Evolutionary conservation across 139 green algal genomes (phyloP).

Genomic region (Edaphochlamys debaryana): DNA sequence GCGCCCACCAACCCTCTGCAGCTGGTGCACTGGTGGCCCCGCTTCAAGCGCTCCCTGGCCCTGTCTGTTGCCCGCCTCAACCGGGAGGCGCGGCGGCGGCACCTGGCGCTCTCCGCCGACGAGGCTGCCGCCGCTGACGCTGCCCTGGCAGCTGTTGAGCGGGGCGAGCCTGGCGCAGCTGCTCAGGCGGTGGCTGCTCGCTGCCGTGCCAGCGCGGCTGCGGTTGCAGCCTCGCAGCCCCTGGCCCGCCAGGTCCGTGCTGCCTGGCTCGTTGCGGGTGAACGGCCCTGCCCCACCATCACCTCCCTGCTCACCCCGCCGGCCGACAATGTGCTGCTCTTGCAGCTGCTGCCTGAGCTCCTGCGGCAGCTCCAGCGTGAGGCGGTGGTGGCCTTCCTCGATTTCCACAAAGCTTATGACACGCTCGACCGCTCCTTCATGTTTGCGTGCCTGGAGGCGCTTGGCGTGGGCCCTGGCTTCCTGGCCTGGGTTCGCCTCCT

Average conservation of each 20-base stretch:
- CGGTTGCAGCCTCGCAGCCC: too few relatives aligned
- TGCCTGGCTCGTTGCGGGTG: neutral
- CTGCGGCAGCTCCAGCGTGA: too few relatives aligned
- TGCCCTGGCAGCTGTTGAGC: neutral
- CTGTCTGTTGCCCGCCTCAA: too few relatives aligned
- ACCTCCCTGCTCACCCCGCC: neutral
- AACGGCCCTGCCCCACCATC: neutral
- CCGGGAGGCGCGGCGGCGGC: too few relatives aligned
- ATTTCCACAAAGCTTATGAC: constrained; percentile 51
- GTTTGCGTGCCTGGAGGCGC: neutral
- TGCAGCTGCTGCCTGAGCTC: neutral
- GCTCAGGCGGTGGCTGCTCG: neutral
- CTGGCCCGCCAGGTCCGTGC: too few relatives aligned
- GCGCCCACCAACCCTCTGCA: neutral
- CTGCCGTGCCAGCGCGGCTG: neutral
- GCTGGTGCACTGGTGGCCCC: neutral
- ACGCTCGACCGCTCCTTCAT: constrained; percentile 43
- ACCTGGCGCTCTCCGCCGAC: neutral
- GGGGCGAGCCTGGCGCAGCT: neutral
- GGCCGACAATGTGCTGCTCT: neutral
- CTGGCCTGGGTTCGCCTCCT: constrained; percentile 25
- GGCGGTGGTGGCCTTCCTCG: too few relatives aligned
- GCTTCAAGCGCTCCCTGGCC: neutral
- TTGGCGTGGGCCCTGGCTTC: constrained; percentile 39
- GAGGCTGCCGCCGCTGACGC: neutral